phyloP scores from a whole-genome alignment of 192 early-diverging fungal species.

The Entomortierella lignicola region DNA sequence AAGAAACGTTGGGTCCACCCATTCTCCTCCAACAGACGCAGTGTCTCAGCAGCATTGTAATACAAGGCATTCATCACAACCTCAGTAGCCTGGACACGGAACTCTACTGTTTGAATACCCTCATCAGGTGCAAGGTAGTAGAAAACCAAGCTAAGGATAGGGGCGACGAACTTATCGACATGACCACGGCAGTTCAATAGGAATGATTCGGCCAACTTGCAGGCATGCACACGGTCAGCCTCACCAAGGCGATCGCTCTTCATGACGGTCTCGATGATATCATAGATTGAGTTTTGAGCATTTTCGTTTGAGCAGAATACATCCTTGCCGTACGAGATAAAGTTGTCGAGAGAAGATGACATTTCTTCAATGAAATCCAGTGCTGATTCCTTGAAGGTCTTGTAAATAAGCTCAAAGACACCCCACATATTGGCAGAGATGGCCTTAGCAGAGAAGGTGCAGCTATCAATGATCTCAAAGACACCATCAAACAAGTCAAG shows the following conservation, averaged over 20 bases:
- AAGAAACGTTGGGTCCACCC: constrained; percentile 84
- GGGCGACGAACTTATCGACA: constrained; percentile 81
- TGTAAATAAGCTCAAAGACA: constrained; percentile 82
- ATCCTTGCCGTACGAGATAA: constrained; percentile 87
- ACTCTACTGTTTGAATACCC: constrained; percentile 71
- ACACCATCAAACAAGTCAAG: constrained; percentile 88
- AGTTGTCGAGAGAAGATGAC: constrained; percentile 92
- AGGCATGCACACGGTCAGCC: constrained; percentile 82
- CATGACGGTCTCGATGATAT: constrained; percentile 89
- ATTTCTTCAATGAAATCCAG: constrained; percentile 93
- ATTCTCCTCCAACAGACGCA: constrained; percentile 83
- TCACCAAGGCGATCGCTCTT: constrained; percentile 81
- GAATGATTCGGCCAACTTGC: constrained; percentile 88
- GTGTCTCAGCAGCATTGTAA: constrained; percentile 86
- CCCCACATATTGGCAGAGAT: constrained; percentile 89
- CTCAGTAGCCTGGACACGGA: constrained; percentile 84
- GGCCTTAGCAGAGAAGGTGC: constrained; percentile 84
- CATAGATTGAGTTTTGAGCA: constrained; percentile 79
- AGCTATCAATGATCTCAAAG: constrained; percentile 91
- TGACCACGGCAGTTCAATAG: constrained; percentile 86
- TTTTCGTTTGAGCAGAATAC: constrained; percentile 74
- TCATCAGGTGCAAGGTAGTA: constrained; percentile 69
- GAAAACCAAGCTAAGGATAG: constrained; percentile 76
- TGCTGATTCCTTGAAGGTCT: constrained; percentile 82
- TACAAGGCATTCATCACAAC: constrained; percentile 86